phyloP scores from a whole-genome alignment of 768 basidiomycete genomes.

The Crassisporium funariophilum region DNA sequence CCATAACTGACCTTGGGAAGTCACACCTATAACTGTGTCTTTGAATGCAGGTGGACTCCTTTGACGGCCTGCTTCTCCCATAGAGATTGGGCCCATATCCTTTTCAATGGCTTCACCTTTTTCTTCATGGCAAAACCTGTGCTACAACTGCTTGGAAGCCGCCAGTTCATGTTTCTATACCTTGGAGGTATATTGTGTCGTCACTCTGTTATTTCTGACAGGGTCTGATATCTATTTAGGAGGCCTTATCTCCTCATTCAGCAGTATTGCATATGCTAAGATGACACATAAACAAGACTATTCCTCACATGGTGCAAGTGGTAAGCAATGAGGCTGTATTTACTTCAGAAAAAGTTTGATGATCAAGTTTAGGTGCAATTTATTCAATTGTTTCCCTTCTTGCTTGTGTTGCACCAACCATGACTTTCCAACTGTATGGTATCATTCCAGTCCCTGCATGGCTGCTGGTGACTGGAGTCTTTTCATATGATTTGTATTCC shows the following conservation, averaged over 20 bases:
- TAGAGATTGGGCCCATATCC: constrained; percentile 54
- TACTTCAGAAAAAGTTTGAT: not conserved
- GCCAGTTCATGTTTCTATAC: constrained; percentile 72
- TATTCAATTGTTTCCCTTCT: constrained; percentile 72
- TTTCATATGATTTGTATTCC: constrained; percentile 59
- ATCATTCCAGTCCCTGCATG: constrained; percentile 82
- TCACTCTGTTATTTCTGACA: not conserved
- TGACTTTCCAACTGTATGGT: constrained; percentile 71
- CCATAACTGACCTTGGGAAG: not conserved
- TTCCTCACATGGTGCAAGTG: constrained; percentile 71
- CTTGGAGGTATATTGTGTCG: constrained; percentile 67
- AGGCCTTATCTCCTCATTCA: constrained; percentile 57
- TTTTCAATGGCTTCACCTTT: constrained; percentile 80
- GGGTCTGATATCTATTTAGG: constrained; percentile 38
- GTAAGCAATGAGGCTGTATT: constrained; percentile 37
- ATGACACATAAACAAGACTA: constrained; percentile 36
- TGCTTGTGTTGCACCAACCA: constrained; percentile 66
- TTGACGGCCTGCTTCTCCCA: constrained; percentile 77
- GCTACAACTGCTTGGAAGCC: constrained; percentile 62
- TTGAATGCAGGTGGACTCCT: constrained; percentile 66
- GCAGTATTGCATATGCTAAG: constrained; percentile 51
- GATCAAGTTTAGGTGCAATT: constrained; percentile 57
- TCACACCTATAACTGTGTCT: not conserved
- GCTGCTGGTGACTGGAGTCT: constrained; percentile 68
- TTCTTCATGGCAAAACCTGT: constrained; percentile 75